phyloP scores from a whole-genome alignment of 2,329 filamentous ascomycete genomes.

The Colletotrichum brevisporum region DNA sequence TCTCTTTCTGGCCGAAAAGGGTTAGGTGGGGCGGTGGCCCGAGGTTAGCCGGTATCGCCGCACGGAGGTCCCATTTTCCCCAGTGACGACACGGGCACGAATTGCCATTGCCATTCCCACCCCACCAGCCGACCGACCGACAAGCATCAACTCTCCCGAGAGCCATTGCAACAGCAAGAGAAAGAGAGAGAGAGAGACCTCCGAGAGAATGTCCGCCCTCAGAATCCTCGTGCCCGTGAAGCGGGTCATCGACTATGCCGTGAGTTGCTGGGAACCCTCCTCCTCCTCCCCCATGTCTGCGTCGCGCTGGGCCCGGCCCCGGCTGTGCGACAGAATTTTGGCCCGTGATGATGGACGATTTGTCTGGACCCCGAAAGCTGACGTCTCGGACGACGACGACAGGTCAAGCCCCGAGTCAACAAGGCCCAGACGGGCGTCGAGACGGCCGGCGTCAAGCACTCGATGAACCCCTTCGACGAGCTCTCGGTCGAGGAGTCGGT shows the following conservation, averaged over 20 bases:
- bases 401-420: constrained; percentile 80
- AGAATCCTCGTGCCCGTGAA: constrained; percentile 83
- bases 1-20: constrained; percentile 36
- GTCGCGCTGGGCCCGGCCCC: not conserved
- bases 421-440: constrained; percentile 88
- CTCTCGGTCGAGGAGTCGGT: constrained; percentile 97
- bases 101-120: constrained; percentile 41
- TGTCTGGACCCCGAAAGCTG: constrained; percentile 7
- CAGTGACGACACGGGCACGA: constrained; percentile 40
- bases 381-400: constrained; percentile 33
- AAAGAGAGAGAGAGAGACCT: constrained; percentile 12
- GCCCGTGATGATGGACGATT: constrained; percentile 28
- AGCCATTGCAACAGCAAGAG: constrained; percentile 29
- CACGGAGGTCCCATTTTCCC: constrained; percentile 43
- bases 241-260: constrained; percentile 89
- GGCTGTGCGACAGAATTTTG: constrained; percentile 18
- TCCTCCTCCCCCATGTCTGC: too few species aligned
- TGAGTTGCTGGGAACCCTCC: constrained; percentile 57
- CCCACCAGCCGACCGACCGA: constrained; percentile 20
- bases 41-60: constrained; percentile 61
- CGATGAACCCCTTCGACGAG: constrained; percentile 99
- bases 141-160: constrained; percentile 24
- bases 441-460: constrained; percentile 94
- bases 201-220: constrained; percentile 40
- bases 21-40: constrained; percentile 45